Evolutionary conservation across 768 basidiomycete species (phyloP), one percentile per base, ranked within the genome.

Genomic region (Mycena floridula): DNA sequence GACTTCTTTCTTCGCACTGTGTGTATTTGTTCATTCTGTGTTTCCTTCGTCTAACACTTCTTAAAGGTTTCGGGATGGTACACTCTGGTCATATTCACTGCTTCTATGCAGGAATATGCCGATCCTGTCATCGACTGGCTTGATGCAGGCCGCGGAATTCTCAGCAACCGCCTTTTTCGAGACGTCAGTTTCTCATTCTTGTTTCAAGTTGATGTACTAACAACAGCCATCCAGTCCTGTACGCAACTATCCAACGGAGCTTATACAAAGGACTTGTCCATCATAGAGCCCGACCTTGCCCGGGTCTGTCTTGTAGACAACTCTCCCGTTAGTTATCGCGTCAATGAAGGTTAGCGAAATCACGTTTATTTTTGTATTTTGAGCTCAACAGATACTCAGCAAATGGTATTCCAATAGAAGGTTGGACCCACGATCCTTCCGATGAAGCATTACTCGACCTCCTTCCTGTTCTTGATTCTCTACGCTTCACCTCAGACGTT

Each of bases 41-140:
- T 46, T 55, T 59, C 40, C 56, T 60, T 21, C 55, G 59, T 26
- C 25, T 45, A 43, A 50, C 23, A 12, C 26, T 37, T 20, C 36
- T 46, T 35, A n/a, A 54, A 98, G 94, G 95, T 97, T 30, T 94
- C 96, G 24, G 75, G 84, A 21, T 99, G 96, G 96, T 99, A 99
- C 66, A 98, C 94, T 1, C 78, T 99, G 48, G 93, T 99, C 43
- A 92, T 99, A 51, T 99, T 95, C 66, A 99, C 96, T 25, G 96
- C 96, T 6, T 97, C 95, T 7, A 91, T 99, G 89, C 88, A 93
- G 58, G 96, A 99, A 65, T 99, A 99, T 62, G 96, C 96, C 49
- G 96, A 99, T 69, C 96, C 96, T 0, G 94, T 99, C 23, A 99
- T 99, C 53, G 96, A 99, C 66, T 99, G 96, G 96, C 69, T 99